Evolutionary conservation across 139 green algal species (phyloP).

Genomic region (Tetradesmus lagerheimii): DNA sequence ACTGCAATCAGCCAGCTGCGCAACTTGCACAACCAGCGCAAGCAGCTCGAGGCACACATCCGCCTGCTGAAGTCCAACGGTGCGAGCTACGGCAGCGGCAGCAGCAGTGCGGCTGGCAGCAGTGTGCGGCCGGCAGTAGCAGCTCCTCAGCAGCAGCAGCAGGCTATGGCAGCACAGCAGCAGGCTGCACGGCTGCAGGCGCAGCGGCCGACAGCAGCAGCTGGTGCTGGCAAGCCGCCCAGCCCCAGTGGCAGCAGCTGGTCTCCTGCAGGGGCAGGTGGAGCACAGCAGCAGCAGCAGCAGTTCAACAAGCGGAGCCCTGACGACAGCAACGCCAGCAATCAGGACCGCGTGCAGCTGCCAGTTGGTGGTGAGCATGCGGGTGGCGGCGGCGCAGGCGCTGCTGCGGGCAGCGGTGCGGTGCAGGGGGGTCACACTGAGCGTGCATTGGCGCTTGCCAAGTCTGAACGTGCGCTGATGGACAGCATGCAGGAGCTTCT

Average conservation of each 20-base stretch:
- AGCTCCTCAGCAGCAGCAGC: slow-evolving; percentile 13
- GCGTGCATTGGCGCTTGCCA: slow-evolving; percentile 9
- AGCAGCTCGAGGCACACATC: not conserved
- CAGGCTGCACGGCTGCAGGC: not conserved
- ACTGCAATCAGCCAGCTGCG: slow-evolving; percentile 29
- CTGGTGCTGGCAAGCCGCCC: not conserved
- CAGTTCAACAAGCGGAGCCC: slow-evolving; percentile 46
- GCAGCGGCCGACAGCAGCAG: slow-evolving; percentile 20
- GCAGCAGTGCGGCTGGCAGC: not conserved
- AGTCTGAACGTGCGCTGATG: slow-evolving; percentile 23
- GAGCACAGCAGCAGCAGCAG: slow-evolving; percentile 21
- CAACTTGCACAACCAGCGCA: slow-evolving; percentile 33
- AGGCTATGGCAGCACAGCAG: not conserved
- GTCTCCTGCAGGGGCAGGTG: slow-evolving; percentile 4
- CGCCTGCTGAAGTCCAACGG: slow-evolving; percentile 14
- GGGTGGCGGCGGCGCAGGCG: not conserved
- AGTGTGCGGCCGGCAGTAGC: not conserved
- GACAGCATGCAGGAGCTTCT: slow-evolving; percentile 24
- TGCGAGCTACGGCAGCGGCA: not conserved
- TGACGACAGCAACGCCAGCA: slow-evolving; percentile 31
- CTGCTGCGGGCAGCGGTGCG: not conserved
- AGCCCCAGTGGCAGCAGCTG: slow-evolving; percentile 26
- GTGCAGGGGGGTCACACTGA: not conserved
- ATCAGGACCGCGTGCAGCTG: slow-evolving; percentile 36
- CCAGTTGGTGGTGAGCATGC: not conserved